phyloP scores from a whole-genome alignment of 306 rosid genomes.

The Cucurbita ficifolia region DNA sequence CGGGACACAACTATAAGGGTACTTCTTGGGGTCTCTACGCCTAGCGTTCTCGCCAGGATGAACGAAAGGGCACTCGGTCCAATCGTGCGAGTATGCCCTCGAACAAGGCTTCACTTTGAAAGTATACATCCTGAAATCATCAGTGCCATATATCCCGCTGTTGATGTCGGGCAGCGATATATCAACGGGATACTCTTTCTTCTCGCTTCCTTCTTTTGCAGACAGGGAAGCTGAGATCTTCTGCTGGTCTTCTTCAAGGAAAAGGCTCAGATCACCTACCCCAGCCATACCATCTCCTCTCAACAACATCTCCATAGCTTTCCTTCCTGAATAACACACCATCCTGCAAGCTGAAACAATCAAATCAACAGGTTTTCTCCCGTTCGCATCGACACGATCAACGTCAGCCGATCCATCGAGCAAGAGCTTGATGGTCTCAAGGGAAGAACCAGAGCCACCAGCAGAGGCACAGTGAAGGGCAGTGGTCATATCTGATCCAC shows the following conservation, averaged over 20 bases:
- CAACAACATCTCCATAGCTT: slow-evolving; percentile 58
- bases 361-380: slow-evolving; percentile 52
- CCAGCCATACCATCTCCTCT: slow-evolving; percentile 27
- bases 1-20: slow-evolving; percentile 95
- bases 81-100: slow-evolving; percentile 95
- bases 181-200: slow-evolving; percentile 87
- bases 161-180: slow-evolving; percentile 83
- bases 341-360: slow-evolving; percentile 40
- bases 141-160: slow-evolving; percentile 70
- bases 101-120: slow-evolving; percentile 99
- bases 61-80: slow-evolving; percentile 98
- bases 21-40: slow-evolving; percentile 94
- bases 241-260: slow-evolving; percentile 34
- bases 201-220: slow-evolving; percentile 49
- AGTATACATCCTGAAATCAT: slow-evolving; percentile 90
- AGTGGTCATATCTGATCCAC: slow-evolving; percentile 70
- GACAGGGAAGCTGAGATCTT: slow-evolving; percentile 14
- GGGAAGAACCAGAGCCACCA: slow-evolving; percentile 55
- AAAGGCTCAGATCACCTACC: slow-evolving; percentile 18
- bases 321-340: slow-evolving; percentile 31
- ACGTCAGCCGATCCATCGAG: slow-evolving; percentile 63
- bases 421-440: slow-evolving; percentile 61
- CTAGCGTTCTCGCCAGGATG: slow-evolving; percentile 99
- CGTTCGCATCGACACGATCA: slow-evolving; percentile 35
- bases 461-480: slow-evolving; percentile 91